Percentiles rank a stretch among this genome's conserved stretches.
Conservation (phyloP, 805 yeast genomes). For the Monosporozyma siamensis region DNA sequence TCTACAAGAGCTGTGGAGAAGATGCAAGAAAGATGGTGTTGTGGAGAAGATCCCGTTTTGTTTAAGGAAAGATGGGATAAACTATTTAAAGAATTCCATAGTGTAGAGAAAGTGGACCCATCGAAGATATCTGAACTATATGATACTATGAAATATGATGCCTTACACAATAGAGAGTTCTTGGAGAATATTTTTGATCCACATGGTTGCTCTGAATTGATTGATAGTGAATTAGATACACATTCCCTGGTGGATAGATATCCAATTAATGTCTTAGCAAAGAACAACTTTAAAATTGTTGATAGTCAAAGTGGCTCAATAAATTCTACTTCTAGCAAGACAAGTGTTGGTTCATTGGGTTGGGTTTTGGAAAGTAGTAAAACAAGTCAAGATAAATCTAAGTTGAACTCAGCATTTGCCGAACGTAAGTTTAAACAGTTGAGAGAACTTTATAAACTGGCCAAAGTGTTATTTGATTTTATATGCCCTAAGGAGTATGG, state of each 20-base stretch:
- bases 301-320: slow-evolving; percentile 14
- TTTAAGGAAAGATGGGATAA: slow-evolving; percentile 98
- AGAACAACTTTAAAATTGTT: slow-evolving; percentile 64
- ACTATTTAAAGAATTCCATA: slow-evolving; percentile 79
- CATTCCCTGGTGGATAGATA: slow-evolving; percentile 55
- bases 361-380: slow-evolving; percentile 49
- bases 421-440: slow-evolving; percentile 69
- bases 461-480: slow-evolving; percentile 91
- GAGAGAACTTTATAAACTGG: slow-evolving; percentile 79
- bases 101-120: slow-evolving; percentile 95
- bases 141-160: slow-evolving; percentile 98
- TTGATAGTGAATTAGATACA: slow-evolving; percentile 22
- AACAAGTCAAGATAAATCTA: slow-evolving; percentile 20
- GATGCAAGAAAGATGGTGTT: slow-evolving; percentile 85
- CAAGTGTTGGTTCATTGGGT: slow-evolving; percentile 56
- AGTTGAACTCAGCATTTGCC: slow-evolving; percentile 49
- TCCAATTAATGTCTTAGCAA: slow-evolving; percentile 65
- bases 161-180: slow-evolving; percentile 87
- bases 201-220: slow-evolving; percentile 34
- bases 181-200: slow-evolving; percentile 75
- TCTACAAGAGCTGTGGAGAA: slow-evolving; percentile 51
- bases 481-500: slow-evolving; percentile 99
- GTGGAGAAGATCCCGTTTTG: slow-evolving; percentile 85
- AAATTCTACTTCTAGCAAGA: slow-evolving; percentile 11
- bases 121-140: slow-evolving; percentile 92